phyloP scores from a whole-genome alignment of 2,329 filamentous ascomycete species.

The Orbilia quercus region DNA sequence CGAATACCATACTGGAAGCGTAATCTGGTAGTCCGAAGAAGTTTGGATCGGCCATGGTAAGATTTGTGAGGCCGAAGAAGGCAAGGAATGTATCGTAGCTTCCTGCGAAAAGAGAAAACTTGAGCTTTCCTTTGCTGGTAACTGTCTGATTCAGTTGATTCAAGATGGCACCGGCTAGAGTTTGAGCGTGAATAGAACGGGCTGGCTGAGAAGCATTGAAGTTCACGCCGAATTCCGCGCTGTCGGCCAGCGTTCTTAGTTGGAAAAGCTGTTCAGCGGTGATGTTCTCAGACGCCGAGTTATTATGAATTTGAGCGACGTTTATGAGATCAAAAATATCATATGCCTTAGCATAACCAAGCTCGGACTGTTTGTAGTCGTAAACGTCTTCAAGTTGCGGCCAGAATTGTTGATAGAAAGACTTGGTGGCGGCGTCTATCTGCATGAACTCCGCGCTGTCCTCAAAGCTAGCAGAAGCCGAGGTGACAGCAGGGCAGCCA shows the following conservation, averaged over 20 bases:
- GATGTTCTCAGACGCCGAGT: slow-evolving; percentile 64
- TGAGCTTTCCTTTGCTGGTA: slow-evolving; percentile 64
- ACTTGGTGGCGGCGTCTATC: slow-evolving; percentile 67
- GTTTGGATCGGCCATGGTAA: slow-evolving; percentile 68
- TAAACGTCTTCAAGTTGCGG: slow-evolving; percentile 66
- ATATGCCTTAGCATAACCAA: slow-evolving; percentile 68
- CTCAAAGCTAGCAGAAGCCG: slow-evolving; percentile 69
- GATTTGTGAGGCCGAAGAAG: slow-evolving; percentile 68
- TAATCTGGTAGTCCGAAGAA: slow-evolving; percentile 87
- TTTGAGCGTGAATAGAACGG: slow-evolving; percentile 69
- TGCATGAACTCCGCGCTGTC: slow-evolving; percentile 66
- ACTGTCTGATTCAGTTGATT: slow-evolving; percentile 65
- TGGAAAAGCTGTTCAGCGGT: slow-evolving; percentile 71
- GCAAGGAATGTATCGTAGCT: slow-evolving; percentile 69
- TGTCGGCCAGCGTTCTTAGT: slow-evolving; percentile 78
- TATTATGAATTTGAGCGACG: slow-evolving; percentile 69
- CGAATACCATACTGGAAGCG: slow-evolving; percentile 82
- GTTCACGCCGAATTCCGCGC: slow-evolving; percentile 75
- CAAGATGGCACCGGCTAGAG: slow-evolving; percentile 66
- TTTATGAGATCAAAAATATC: slow-evolving; percentile 69
- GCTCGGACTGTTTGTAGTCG: slow-evolving; percentile 61
- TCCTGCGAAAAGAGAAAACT: slow-evolving; percentile 69
- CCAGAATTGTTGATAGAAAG: slow-evolving; percentile 66
- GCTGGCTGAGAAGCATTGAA: slow-evolving; percentile 66
- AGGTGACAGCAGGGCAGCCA: slow-evolving; percentile 69